Percentiles rank a stretch among this genome's conserved stretches.
Evolutionary conservation across 257 asterid genomes (phyloP).

Genomic region (Solanum megistacrolobum): DNA sequence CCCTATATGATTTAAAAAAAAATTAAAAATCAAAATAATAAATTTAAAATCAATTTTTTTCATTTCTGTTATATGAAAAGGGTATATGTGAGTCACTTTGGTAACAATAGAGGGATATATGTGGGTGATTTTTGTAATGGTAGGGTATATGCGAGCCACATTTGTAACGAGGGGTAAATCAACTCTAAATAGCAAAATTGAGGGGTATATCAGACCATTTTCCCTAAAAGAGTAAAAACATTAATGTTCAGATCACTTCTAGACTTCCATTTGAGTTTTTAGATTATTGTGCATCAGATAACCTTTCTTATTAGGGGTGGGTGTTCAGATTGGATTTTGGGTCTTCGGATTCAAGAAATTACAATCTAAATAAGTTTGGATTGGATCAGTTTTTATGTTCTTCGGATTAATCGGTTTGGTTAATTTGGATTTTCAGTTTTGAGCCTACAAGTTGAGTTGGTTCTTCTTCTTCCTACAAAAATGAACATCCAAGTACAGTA

Average conservation of each 20-base stretch:
- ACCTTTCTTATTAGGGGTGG: neutral
- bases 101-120: neutral
- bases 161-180: neutral
- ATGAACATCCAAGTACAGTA: neutral
- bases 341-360: neutral
- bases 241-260: neutral
- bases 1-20: neutral
- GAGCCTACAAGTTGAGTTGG: neutral
- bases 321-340: neutral
- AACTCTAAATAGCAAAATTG: neutral
- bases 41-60: too few relatives aligned
- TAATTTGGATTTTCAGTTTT: neutral
- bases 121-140: neutral
- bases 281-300: neutral
- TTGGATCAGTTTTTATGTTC: neutral
- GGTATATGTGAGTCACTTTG: neutral
- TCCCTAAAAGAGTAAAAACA: neutral
- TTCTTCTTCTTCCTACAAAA: neutral
- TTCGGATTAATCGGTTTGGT: neutral
- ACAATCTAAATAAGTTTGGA: neutral
- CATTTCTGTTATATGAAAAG: neutral
- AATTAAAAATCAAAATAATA: too few relatives aligned
- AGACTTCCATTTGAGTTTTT: neutral
- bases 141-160: neutral
- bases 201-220: neutral